Base-by-base conservation (phyloP, 495 filamentous ascomycete species). In the Parachaetomium inaequale region DNA sequence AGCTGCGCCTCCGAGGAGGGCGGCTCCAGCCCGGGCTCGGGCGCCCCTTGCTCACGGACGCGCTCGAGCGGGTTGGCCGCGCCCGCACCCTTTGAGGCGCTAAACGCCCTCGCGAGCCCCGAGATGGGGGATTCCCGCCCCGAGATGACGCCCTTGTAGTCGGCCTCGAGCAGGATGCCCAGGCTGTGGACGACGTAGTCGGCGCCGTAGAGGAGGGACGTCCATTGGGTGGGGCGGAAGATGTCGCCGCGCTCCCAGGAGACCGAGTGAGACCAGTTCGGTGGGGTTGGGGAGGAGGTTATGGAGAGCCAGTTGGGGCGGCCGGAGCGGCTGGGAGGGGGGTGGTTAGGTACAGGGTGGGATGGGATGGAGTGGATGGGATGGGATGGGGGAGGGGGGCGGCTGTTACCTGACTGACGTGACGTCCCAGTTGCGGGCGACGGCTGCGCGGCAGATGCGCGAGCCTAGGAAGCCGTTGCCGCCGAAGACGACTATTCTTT, bases 401-500 rank as follows among this genome's bases (percentile, higher is more conserved):
- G 32, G 63, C 12, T 43, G 49, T 26, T 84, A 90, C 91, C 90
- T 94, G 63, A 98, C 84, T 4, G 92, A 96, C 31, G 83, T 92
- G 17, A 97, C 93, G 55, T 87, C 82, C 93, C 93, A 97, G 51
- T 90, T 89, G 63, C 91, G 79, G 45, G 85, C 78, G 46, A 88
- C 84, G 31, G 91, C 94, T 40, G 88, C 86, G 82, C 90, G 93
- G 77, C 93, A 97, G 76, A 98, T 96, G 55, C 92, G 81, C 28
- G 89, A 92, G 15, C 92, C 92, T 81, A 98, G 75, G 72, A 98
- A 98, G n/a, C 94, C 94, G 70, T 87, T 96, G 56, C 94, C 94
- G 56, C 94, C 94, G 53, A 89, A 93, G 52, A 98, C 92, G 42
- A 98, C 85, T 15, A 98, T 75, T 69, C 82, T 84, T 77, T 88